A percentile compares a stretch with the other conserved stretches of the same genome.
phyloP scores from a whole-genome alignment of 768 basidiomycete genomes.

The Boletus vermiculosoides region DNA sequence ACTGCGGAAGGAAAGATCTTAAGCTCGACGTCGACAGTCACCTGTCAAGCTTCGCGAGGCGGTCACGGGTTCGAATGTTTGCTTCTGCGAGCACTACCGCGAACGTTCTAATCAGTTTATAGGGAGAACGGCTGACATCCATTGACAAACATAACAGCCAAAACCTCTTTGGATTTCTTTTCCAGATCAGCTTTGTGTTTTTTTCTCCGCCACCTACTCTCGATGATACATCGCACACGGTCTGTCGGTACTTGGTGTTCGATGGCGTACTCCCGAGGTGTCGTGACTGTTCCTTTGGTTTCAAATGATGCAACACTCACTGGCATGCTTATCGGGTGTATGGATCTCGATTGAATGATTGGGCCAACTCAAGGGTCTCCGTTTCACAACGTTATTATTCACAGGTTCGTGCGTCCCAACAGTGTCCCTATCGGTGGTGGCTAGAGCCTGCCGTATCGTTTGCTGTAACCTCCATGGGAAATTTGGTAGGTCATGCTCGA shows the following conservation, averaged over 20 bases:
- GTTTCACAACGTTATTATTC: not conserved
- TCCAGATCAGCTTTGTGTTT: not conserved
- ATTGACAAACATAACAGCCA: not conserved
- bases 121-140: too few species aligned
- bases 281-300: not conserved
- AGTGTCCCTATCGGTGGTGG: not conserved
- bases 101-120: too few species aligned
- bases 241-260: not conserved
- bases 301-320: not conserved
- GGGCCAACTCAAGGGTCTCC: too few species aligned
- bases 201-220: too few species aligned
- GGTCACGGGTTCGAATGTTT: too few species aligned
- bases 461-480: not conserved
- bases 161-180: not conserved
- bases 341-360: too few species aligned
- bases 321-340: not conserved
- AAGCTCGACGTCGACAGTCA: too few species aligned
- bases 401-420: not conserved
- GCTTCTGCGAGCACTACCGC: too few species aligned
- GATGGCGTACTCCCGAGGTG: not conserved
- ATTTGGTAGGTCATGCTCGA: not conserved
- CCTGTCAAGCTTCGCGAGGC: too few species aligned
- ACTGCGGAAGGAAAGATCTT: too few species aligned
- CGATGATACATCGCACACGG: too few species aligned
- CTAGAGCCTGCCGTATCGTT: not conserved